Evolutionary conservation across 1,139 yeast genomes (phyloP), one percentile per base, ranked within the genome.

Genomic region (Suhomyces guaymorum): DNA sequence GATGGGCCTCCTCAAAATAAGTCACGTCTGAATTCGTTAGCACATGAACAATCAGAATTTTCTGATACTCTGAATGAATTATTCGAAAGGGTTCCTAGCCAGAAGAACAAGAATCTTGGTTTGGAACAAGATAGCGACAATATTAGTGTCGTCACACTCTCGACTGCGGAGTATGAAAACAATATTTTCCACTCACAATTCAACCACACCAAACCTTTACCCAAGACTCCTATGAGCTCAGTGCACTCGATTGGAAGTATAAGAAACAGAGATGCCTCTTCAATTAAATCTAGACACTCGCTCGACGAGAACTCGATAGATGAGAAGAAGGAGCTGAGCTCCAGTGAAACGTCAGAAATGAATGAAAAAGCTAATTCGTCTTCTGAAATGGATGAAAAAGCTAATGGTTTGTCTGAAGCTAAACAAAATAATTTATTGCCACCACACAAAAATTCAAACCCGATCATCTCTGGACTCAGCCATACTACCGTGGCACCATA

Each of bases 101-200:
- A 18, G 5, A 14, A 7, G 6, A 34, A 26, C n/a, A 21, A 16
- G 9, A 30, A 30, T 13, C 24, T 35, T 5, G 38, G 30, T 20
- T 16, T 25, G 7, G 34, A 27, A 4, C 22, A 33, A 32, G 41
- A 51, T 16, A 51, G 51, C 32, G 75, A 64, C 40, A 59, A 50
- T 8, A 48, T 55, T 10, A 72, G 80, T 33, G 44, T 76, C 1
- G 48, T 57, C 1, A 75, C 82, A 0, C 55, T 71, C 1, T 68
- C 80, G 3, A 75, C 81, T 0, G 56, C 73, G 3, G 78, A 78
- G 16, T 78, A 75, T 42, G 81, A 78, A 44, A 77, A 76, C 38
- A 68, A 68, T 14, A 55, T 78, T 2, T 77, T 78, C 55, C 63
- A 71, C 37, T 65, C 73, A 1, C 83, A 78, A 48, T 76, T 78